Conservation (phyloP, 768 basidiomycete species). For the Dentipellis fragilis region DNA sequence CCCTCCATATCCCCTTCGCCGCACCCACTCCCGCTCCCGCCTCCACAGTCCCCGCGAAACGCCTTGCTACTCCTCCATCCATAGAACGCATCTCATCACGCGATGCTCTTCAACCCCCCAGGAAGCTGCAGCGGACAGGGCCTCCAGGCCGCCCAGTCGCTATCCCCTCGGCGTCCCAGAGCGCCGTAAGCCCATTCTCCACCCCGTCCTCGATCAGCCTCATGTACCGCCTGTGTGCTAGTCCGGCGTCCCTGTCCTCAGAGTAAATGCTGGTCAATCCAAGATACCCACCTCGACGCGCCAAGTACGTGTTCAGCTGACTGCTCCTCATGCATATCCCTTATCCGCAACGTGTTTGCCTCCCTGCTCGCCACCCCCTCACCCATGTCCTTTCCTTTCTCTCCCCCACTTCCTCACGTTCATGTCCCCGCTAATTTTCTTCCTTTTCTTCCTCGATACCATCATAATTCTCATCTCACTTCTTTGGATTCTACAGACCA, state of each 20-base stretch:
- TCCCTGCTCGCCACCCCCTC: background rate
- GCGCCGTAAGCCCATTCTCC: constrained; percentile 15
- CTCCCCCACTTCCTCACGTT: background rate
- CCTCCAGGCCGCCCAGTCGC: constrained; percentile 32
- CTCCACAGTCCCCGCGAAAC: constrained; percentile 39
- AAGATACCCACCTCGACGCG: constrained; percentile 63
- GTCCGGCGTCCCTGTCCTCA: constrained; percentile 57
- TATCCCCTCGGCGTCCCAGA: constrained; percentile 28
- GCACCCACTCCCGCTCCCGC: constrained; percentile 13
- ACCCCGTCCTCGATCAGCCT: background rate
- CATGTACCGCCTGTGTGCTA: constrained; percentile 15
- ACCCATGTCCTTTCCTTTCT: background rate
- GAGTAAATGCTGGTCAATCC: constrained; percentile 59
- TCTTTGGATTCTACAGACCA: constrained; percentile 31
- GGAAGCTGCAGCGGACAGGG: constrained; percentile 51
- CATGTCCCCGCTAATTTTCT: background rate
- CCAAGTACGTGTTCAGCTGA: constrained; percentile 36
- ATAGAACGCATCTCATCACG: background rate
- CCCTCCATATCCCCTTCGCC: constrained; percentile 30
- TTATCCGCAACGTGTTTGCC: constrained; percentile 6
- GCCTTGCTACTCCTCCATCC: constrained; percentile 22
- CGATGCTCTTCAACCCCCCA: constrained; percentile 23
- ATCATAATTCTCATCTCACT: background rate
- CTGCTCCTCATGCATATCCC: constrained; percentile 6
- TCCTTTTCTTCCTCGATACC: background rate